Evolutionary conservation across 163 green algal species (phyloP), one percentile per base, ranked within the genome.

Genomic region (Chloromonas sp.): DNA sequence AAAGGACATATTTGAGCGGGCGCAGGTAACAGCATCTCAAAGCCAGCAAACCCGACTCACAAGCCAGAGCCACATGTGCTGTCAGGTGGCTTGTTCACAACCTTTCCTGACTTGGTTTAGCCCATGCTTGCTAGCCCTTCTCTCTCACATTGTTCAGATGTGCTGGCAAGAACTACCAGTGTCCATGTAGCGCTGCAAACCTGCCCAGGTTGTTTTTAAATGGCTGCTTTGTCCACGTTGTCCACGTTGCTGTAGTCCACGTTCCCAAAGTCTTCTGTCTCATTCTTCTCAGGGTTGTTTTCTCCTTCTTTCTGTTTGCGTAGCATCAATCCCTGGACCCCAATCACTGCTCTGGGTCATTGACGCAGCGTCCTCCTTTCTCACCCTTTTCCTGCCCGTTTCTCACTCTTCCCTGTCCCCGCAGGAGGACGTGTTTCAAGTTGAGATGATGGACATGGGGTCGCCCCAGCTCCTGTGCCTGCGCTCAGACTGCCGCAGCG

Each of bases 381-480:
- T 74, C 66, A 15, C 5, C 66, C 66, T 74, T 11, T 74, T 74
- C 66, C 66, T 5, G 5, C 11, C 5, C 66, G 5, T 15, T 74
- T 74, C 5, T 74, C 66, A 36, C 66, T 5, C 66, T 74, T 74
- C 5, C 66, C 5, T 15, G 11, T 74, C 59, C 70, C 71, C 82
- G 78, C 89, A 91, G 88, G 84, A 91, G 83, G 91, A 94, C 82
- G 70, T 81, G 36, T 96, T 96, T 87, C 85, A 82, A 2, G n/a
- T 95, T 81, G 60, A 80, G 71, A 84, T 93, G 86, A 85, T 78
- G 58, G 86, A 92, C 79, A 74, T 93, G 2, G 91, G 91, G 0
- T 79, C 66, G 1, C 86, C 90, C 15, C 81, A 79, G 0, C 87
- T 86, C 60, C 82, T 94, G 59, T n/a, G 85, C 3, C 78, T 96